phyloP scores from a whole-genome alignment of 331 rosid species.

The Acacia pycnantha region DNA sequence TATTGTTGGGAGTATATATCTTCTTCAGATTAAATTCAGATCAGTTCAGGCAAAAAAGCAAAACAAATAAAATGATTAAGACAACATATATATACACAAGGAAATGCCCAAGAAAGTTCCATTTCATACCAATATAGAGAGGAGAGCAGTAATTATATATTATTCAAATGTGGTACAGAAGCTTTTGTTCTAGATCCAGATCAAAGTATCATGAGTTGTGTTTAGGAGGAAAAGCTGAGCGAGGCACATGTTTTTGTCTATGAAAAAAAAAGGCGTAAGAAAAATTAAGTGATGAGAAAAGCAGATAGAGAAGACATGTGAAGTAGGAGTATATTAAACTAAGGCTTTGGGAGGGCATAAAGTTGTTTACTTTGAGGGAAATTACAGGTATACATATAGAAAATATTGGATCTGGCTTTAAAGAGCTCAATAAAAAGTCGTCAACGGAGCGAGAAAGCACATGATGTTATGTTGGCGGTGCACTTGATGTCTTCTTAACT shows the following conservation, averaged over 20 bases:
- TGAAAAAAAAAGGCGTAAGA: not conserved
- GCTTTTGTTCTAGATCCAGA: slow-evolving; percentile 37
- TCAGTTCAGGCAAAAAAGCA: not conserved
- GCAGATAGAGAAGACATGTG: not conserved
- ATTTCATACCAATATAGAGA: not conserved
- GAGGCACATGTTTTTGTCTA: slow-evolving; percentile 28
- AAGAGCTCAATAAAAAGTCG: not conserved
- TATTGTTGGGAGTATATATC: not conserved
- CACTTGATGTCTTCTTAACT: not conserved
- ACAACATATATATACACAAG: not conserved
- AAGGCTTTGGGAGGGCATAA: not conserved
- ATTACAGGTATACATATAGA: not conserved
- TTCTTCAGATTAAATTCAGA: not conserved
- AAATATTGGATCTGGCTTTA: not conserved
- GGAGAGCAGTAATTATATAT: not conserved
- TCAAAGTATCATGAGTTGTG: not conserved
- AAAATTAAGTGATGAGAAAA: not conserved
- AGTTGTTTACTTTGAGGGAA: slow-evolving; percentile 3
- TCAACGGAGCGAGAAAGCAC: slow-evolving; percentile 13
- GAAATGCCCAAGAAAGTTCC: not conserved
- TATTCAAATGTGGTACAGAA: not conserved
- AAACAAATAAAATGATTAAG: not conserved
- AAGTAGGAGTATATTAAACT: not conserved
- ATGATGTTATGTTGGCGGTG: not conserved
- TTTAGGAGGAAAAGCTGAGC: slow-evolving; percentile 24